phyloP scores from a whole-genome alignment of 2,329 filamentous ascomycete genomes.

The Fusarium bactridioides region DNA sequence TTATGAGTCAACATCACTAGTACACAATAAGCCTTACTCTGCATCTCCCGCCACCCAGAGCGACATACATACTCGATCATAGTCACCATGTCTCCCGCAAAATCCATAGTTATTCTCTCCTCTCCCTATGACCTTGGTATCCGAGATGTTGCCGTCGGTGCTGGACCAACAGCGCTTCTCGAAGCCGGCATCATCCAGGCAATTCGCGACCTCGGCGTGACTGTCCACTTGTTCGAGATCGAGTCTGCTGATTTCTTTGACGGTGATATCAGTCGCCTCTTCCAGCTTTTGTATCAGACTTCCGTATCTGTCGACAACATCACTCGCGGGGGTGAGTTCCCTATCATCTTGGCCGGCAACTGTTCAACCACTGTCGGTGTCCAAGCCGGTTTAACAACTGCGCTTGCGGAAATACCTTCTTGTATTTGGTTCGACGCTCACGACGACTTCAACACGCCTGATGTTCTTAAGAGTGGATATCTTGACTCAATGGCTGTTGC shows the following conservation, averaged over 20 bases:
- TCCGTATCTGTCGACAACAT: neutral
- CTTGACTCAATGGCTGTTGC: conserved; percentile 43
- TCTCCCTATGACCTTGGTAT: neutral
- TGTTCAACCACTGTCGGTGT: conserved; percentile 5
- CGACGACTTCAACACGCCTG: conserved; percentile 49
- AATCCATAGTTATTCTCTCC: neutral
- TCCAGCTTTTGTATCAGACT: neutral
- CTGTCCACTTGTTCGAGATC: neutral
- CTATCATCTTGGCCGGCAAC: conserved; percentile 1
- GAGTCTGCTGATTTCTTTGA: neutral
- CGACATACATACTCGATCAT: neutral
- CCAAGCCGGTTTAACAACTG: conserved; percentile 43
- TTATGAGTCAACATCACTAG: neutral
- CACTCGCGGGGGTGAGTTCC: neutral
- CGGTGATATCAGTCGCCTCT: conserved; percentile 4
- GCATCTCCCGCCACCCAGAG: neutral
- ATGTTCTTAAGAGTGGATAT: conserved; percentile 37
- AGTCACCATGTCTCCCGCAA: neutral
- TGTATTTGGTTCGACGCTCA: conserved; percentile 55
- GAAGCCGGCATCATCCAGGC: neutral
- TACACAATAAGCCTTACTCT: neutral
- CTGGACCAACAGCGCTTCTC: neutral
- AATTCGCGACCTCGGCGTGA: neutral
- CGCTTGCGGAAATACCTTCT: conserved; percentile 30
- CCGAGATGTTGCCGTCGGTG: neutral